Percentiles rank a stretch among this genome's conserved stretches.
phyloP scores from a whole-genome alignment of 305 asterid species.

The Rubia occidens region DNA sequence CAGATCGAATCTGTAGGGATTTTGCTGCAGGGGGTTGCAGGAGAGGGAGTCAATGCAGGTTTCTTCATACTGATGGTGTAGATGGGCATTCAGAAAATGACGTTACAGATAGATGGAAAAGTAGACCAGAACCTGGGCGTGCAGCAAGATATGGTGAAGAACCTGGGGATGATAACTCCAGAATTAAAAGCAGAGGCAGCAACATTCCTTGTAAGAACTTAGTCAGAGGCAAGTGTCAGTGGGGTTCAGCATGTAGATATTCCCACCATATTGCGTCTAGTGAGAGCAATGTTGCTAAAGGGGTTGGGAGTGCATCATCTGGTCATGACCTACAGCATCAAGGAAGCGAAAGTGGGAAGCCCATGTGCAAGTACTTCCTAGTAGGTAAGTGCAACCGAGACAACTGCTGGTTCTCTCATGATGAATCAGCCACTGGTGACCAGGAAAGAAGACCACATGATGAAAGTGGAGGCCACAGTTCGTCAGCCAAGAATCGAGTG shows the following conservation, averaged over 20 bases:
- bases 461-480: slow-evolving; percentile 23
- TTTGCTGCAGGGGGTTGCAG: slow-evolving; percentile 54
- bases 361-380: slow-evolving; percentile 61
- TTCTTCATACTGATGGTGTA: slow-evolving; percentile 44
- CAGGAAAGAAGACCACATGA: slow-evolving; percentile 39
- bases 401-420: slow-evolving; percentile 77
- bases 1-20: slow-evolving; percentile 49
- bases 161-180: slow-evolving; percentile 42
- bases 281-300: slow-evolving; percentile 31
- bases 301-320: slow-evolving; percentile 30
- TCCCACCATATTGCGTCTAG: slow-evolving; percentile 53
- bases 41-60: slow-evolving; percentile 68
- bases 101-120: slow-evolving; percentile 37
- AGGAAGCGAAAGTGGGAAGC: slow-evolving; percentile 30
- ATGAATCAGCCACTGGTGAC: slow-evolving; percentile 31
- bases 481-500: slow-evolving; percentile 27
- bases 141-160: slow-evolving; percentile 35
- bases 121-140: slow-evolving; percentile 34
- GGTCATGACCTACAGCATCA: slow-evolving; percentile 36
- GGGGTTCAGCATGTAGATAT: slow-evolving; percentile 80
- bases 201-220: slow-evolving; percentile 52
- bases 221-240: slow-evolving; percentile 55
- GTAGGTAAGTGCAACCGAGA: slow-evolving; percentile 67
- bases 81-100: slow-evolving; percentile 35
- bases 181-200: slow-evolving; percentile 39